Percentiles rank a stretch among this genome's conserved stretches.
Conservation (phyloP, 176 grass and related monocot species). For the Tillandsia fasciculata region DNA sequence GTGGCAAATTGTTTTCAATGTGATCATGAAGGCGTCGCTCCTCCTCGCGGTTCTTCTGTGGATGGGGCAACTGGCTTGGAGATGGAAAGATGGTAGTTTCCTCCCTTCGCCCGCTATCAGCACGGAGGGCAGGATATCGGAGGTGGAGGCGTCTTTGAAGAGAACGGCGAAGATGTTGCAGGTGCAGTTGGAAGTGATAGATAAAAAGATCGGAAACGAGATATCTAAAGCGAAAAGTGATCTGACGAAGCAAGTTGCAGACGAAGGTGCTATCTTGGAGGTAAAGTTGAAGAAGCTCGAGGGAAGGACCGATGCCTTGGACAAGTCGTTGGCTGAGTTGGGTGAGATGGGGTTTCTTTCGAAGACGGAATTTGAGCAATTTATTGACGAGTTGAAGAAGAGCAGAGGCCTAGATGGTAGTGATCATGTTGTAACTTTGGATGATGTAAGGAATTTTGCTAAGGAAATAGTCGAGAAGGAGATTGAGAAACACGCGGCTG, state of each 20-base stretch:
- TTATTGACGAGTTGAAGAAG: slow-evolving; percentile 48
- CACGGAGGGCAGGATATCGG: slow-evolving; percentile 33
- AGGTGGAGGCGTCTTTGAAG: slow-evolving; percentile 56
- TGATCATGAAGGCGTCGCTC: slow-evolving; percentile 42
- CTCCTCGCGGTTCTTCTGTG: slow-evolving; percentile 38
- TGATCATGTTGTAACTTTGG: slow-evolving; percentile 30
- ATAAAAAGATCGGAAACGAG: slow-evolving; percentile 67
- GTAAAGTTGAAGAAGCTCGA: slow-evolving; percentile 37
- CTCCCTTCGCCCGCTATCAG: slow-evolving; percentile 28
- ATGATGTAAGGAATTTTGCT: slow-evolving; percentile 51
- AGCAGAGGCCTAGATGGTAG: slow-evolving; percentile 13
- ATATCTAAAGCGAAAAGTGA: slow-evolving; percentile 30
- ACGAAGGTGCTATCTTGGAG: slow-evolving; percentile 39
- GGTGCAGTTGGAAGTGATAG: slow-evolving; percentile 63
- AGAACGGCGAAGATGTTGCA: slow-evolving; percentile 51
- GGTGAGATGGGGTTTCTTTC: slow-evolving; percentile 35
- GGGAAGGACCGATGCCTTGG: slow-evolving; percentile 32
- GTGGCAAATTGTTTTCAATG: slow-evolving; percentile 38
- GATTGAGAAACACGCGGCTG: slow-evolving; percentile 78
- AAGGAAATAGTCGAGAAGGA: slow-evolving; percentile 66
- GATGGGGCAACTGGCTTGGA: slow-evolving; percentile 52
- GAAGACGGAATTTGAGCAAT: slow-evolving; percentile 52
- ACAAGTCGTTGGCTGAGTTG: slow-evolving; percentile 37
- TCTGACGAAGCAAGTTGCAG: slow-evolving; percentile 40
- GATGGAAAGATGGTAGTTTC: slow-evolving; percentile 33